Base-by-base conservation (phyloP, 176 grass and related monocot species). In the Juncus effusus region DNA sequence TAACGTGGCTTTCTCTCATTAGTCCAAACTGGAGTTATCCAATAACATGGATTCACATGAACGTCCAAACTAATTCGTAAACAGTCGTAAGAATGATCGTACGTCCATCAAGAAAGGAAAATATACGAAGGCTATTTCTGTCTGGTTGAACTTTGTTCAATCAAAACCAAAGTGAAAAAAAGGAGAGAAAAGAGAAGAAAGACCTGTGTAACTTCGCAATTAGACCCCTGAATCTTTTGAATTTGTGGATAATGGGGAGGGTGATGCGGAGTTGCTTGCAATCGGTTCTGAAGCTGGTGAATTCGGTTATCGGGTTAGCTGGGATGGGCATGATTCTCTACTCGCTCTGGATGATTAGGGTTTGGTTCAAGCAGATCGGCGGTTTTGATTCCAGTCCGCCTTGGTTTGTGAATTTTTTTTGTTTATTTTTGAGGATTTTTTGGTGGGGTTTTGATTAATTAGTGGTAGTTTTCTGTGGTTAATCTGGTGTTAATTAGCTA, bases 261-360 rank as follows among this genome's bases (percentile, higher is more conserved):
- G 59, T 79, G 78, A 13, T 56, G 78, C 77, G 88, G 76, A 85
- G 78, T 79, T 85, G 72, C 69, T 60, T 93, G 77, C 86, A 90
- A 65, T 85, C 95, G 73, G 74, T 78, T 80, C 95, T 99, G 67
- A 99, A 94, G 85, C 59, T 81, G 75, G 59, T 84, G 58, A 99
- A 87, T 77, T 86, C 89, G 68, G 62, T 90, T 40, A 73, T 99
- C 37, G 95, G 95, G 39, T 76, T 99, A 36, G 81, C 86, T 62
- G 95, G 95, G 28, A 99, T 85, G 89, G 95, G 83, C 45, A 67
- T 99, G 83, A 99, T 99, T 72, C 95, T 99, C 54, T 90, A 94
- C 76, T 82, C 95, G 15, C 95, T 99, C 64, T 99, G 95, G 95
- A 86, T 99, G 85, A 67, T 94, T 63, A 80, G 95, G 36, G 78